A percentile compares a stretch with the other conserved stretches of the same genome.
phyloP scores from a whole-genome alignment of 2,329 filamentous ascomycete genomes.

The Ceratocystis lukuohia region DNA sequence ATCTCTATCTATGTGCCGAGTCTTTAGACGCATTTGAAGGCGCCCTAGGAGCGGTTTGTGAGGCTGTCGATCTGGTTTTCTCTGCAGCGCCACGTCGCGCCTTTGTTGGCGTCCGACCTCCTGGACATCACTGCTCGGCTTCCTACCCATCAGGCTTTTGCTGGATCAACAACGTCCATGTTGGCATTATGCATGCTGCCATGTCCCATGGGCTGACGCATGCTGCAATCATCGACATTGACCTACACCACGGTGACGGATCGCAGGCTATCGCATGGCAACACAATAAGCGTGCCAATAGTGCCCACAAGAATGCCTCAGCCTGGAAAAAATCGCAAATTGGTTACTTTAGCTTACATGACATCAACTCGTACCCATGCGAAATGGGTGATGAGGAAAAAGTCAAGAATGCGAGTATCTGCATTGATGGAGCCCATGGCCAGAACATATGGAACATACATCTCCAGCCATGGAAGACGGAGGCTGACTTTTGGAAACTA shows the following conservation, averaged over 20 bases:
- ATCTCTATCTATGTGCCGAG: constrained; percentile 79
- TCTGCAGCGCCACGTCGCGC: constrained; percentile 51
- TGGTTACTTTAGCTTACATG: constrained; percentile 92
- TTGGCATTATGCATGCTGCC: constrained; percentile 84
- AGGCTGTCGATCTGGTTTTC: constrained; percentile 81
- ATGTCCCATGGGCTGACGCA: constrained; percentile 78
- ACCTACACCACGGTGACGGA: constrained; percentile 87
- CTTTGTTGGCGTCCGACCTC: constrained; percentile 85
- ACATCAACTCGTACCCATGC: constrained; percentile 97
- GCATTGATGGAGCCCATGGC: constrained; percentile 84
- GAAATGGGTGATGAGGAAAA: constrained; percentile 89
- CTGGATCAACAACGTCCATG: constrained; percentile 97
- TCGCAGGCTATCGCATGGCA: constrained; percentile 90
- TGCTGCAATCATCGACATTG: constrained; percentile 84
- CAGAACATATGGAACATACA: constrained; percentile 97
- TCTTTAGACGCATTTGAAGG: constrained; percentile 82
- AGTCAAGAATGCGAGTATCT: constrained; percentile 83
- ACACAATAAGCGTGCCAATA: constrained; percentile 69
- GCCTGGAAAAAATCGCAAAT: constrained; percentile 73
- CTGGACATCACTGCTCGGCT: constrained; percentile 88
- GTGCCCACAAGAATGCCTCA: constrained; percentile 56
- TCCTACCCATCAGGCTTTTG: constrained; percentile 89
- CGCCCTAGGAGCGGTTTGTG: constrained; percentile 81
- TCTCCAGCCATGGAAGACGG: constrained; percentile 70
- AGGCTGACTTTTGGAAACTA: constrained; percentile 75